phyloP scores from a whole-genome alignment of 495 filamentous ascomycete genomes.

The Hypomontagnella submonticulosa region DNA sequence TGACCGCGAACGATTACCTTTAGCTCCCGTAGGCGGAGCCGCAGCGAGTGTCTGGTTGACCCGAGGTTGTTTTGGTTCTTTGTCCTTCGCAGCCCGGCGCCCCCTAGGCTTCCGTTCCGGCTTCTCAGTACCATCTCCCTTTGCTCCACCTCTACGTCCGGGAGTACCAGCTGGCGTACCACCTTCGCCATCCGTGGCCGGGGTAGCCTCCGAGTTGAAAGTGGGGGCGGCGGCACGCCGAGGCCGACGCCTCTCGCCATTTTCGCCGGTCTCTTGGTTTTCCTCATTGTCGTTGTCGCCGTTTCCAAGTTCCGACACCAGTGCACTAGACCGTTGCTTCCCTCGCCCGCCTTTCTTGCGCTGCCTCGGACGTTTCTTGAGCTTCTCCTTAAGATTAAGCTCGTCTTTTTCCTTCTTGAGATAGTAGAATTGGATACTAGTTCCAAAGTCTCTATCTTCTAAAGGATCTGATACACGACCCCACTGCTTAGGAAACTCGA shows the following conservation, averaged over 20 bases:
- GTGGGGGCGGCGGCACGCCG: conserved; percentile 65
- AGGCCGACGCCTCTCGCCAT: conserved; percentile 62
- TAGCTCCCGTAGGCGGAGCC: conserved; percentile 49
- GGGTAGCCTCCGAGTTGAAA: conserved; percentile 58
- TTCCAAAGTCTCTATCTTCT: conserved; percentile 77
- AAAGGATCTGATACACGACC: conserved; percentile 83
- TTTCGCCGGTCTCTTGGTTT: conserved; percentile 60
- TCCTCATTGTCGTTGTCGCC: conserved; percentile 66
- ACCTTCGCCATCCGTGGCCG: conserved; percentile 64
- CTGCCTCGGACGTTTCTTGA: conserved; percentile 76
- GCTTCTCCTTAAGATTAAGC: conserved; percentile 85
- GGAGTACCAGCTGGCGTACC: conserved; percentile 61
- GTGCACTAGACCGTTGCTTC: conserved; percentile 77
- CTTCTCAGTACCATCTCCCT: conserved; percentile 68
- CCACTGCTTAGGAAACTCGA: conserved; percentile 90
- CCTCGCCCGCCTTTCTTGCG: conserved; percentile 65
- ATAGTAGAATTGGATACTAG: conserved; percentile 96
- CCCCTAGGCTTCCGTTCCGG: conserved; percentile 61
- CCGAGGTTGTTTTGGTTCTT: conserved; percentile 56
- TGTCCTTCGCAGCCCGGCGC: conserved; percentile 56
- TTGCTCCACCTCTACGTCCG: conserved; percentile 61
- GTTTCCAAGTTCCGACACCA: conserved; percentile 79
- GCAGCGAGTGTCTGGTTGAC: conserved; percentile 57
- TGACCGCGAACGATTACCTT: conserved; percentile 58
- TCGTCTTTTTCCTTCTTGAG: conserved; percentile 90